Base-by-base conservation (phyloP, 768 basidiomycete species). In the Mycena alexandri region DNA sequence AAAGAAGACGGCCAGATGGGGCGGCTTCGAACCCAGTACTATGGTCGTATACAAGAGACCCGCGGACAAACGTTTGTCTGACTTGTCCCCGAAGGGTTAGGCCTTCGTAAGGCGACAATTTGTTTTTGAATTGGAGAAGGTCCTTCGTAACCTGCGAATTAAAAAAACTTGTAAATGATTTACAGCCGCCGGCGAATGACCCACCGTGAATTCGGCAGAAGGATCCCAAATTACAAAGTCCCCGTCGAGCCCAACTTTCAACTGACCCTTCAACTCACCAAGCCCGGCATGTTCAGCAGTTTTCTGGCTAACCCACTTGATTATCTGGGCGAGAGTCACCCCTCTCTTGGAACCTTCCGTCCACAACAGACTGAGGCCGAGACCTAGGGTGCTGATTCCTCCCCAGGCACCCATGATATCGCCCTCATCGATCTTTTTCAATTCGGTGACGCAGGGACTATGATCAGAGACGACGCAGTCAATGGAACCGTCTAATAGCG, bases 391-490 rank as follows among this genome's bases (percentile, higher is more conserved):
- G 67, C 92, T 93, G 69, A 99, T 94, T 0, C 97, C 97, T 46
- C 97, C 97, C 97, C 97, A 98, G 0, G 96, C 94, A 22, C 81
- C 78, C 91, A 98, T 93, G 67, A 98, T 84, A 74, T 96, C 86
- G 1, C 95, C 93, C 47, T 86, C 85, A 33, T 90, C 90, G 41
- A 90, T 77, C 67, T 86, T 86, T 82, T 99, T 99, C 65, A 99
- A 81, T 72, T 90, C 89, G 24, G 87, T 81, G 14, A 93, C 84
- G 78, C 96, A 98, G 17, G 96, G 96, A 69, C 94, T 96, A 76
- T 99, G 97, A 80, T 99, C 97, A 59, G 95, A 97, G 9, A 99
- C 96, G 59, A 99, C 90, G 74, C 87, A 96, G 79, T 98, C 94
- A 72, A 99, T 95, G 46, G 89, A 83, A 2, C 93, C 96, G 51